These are phyloP conservation scores for Globisporangium sylvaticum DNA, from an alignment of 352 stramenopile genomes.

Conservation along the genomic window DNA sequence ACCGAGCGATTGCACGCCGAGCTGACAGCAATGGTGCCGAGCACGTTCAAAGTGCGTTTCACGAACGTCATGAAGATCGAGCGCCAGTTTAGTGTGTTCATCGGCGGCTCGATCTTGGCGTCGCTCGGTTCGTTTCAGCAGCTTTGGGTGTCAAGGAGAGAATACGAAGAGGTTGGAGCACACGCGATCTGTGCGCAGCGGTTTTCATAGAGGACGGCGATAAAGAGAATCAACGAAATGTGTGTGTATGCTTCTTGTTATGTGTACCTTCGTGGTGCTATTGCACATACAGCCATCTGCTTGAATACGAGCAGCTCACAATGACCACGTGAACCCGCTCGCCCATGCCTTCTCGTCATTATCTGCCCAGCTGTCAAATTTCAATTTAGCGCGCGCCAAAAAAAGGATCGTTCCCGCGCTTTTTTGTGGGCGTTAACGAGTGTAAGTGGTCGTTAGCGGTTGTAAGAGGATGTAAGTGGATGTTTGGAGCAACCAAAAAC, in stretches of 20 bases:
- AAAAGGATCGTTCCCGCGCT: constrained; percentile 10
- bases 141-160: constrained; percentile 81
- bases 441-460: background rate
- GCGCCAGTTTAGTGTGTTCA: constrained; percentile 86
- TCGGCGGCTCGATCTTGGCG: constrained; percentile 83
- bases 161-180: constrained; percentile 81
- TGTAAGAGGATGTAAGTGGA: background rate
- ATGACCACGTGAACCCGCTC: too few species aligned
- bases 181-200: constrained; percentile 62
- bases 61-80: constrained; percentile 80
- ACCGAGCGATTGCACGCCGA: constrained; percentile 80
- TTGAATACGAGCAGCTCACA: background rate
- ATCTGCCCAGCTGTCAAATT: too few species aligned
- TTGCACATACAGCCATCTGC: background rate
- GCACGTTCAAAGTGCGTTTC: constrained; percentile 86
- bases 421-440: constrained; percentile 5
- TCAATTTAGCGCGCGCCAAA: background rate
- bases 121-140: constrained; percentile 88
- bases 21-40: constrained; percentile 72
- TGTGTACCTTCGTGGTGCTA: background rate
- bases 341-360: too few species aligned
- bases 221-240: background rate
- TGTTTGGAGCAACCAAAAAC: constrained; percentile 1
- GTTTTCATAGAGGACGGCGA: constrained; percentile 37
- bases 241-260: background rate